phyloP scores from a whole-genome alignment of 306 rosid genomes.

The Senna tora region DNA sequence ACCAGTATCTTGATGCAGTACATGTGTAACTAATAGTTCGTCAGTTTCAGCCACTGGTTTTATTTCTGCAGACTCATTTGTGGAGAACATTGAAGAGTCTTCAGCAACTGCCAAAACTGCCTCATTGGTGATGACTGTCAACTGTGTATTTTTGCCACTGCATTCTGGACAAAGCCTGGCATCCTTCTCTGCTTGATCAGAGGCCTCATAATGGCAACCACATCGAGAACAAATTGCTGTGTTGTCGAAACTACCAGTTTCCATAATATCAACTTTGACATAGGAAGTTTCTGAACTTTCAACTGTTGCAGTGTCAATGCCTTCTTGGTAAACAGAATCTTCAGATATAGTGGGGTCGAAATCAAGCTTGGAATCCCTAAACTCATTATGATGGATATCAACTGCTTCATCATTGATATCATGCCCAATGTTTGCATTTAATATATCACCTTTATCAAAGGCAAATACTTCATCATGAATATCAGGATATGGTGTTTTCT shows the following conservation, averaged over 20 bases:
- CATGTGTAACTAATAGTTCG: slow-evolving; percentile 38
- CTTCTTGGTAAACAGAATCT: slow-evolving; percentile 39
- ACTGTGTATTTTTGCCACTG: slow-evolving; percentile 45
- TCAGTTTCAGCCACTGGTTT: slow-evolving; percentile 41
- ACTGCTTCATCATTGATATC: slow-evolving; percentile 42
- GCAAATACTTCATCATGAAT: slow-evolving; percentile 67
- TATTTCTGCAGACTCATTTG: slow-evolving; percentile 39
- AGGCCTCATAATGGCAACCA: slow-evolving; percentile 50
- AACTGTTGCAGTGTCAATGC: slow-evolving; percentile 36
- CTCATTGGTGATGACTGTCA: slow-evolving; percentile 40
- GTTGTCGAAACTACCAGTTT: slow-evolving; percentile 43
- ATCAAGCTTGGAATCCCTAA: slow-evolving; percentile 39
- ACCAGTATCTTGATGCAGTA: slow-evolving; percentile 42
- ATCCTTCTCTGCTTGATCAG: slow-evolving; percentile 44
- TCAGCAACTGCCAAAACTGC: slow-evolving; percentile 40
- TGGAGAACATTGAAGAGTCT: slow-evolving; percentile 35
- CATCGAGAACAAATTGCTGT: slow-evolving; percentile 56
- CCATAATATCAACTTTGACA: slow-evolving; percentile 47
- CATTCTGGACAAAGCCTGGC: slow-evolving; percentile 64
- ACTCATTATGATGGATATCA: slow-evolving; percentile 38
- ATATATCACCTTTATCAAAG: slow-evolving; percentile 74
- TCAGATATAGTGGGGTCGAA: slow-evolving; percentile 41
- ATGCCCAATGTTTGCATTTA: slow-evolving; percentile 45
- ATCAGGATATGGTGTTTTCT: slow-evolving; percentile 56
- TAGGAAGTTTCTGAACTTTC: slow-evolving; percentile 48